Base-by-base conservation (phyloP, 2,329 filamentous ascomycete genomes). In the Exophiala aquamarina region DNA sequence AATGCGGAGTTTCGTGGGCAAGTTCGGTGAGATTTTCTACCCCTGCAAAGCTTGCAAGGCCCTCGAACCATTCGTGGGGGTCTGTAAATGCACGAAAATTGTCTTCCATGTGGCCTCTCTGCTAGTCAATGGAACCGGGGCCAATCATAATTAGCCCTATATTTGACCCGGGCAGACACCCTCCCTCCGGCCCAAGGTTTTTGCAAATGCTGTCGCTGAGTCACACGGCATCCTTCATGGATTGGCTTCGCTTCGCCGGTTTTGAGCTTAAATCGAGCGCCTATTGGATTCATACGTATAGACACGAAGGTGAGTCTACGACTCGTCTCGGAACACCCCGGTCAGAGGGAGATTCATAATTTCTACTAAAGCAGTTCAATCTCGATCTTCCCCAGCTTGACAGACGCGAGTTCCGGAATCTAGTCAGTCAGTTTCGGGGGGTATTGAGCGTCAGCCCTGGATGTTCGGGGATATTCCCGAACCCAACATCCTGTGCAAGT, bases 381-480 rank as follows among this genome's bases (percentile, higher is more conserved):
- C 23, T 6, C 11, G 6, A 34, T 6, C 32, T 34, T 34, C 32
- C 32, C 32, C 13, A 18, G 7, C 32, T 34, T 34, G 17, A 34
- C 13, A 34, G 17, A 34, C 6, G 32, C 32, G 32, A 34, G 17
- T n/a, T n/a, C 32, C 32, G 32, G 6, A 34, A 34, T 6, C n/a
- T 7, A n/a, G 32, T 34, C 13, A 14, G n/a, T 34, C 11, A n/a
- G 19, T 15, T 31, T 14, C 26, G n/a, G 19, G 38, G 38, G 38
- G 38, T 41, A 29, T 31, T 23, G 19, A 26, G 23, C 20, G 13
- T 41, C 3, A 19, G 19, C 17, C 19, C 19, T 20, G 23, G 34
- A 43, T 20, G 15, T 26, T 34, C 23, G 40, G 18, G 40, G 28
- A 43, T 10, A 43, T 23, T 43, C 34, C 31, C 31, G 21, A 19